Evolutionary conservation across 495 filamentous ascomycete species (phyloP).

Genomic region (Cladorrhinum samala): DNA sequence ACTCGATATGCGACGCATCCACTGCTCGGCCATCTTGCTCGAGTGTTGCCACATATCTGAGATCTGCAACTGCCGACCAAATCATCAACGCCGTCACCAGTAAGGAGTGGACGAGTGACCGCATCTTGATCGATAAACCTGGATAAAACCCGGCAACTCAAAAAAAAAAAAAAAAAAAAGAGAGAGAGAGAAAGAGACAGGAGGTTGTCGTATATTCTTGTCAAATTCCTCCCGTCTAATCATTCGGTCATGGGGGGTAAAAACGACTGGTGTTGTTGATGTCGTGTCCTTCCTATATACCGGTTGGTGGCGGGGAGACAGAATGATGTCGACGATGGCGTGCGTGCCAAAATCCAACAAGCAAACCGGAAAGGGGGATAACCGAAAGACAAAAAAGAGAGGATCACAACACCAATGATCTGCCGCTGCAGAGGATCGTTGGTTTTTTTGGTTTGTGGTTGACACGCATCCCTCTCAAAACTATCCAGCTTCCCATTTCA

Average conservation of each 20-base stretch:
- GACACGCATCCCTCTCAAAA: too few species aligned
- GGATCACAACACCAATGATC: background rate
- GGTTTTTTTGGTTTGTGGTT: background rate
- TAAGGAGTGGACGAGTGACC: constrained; percentile 13
- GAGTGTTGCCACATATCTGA: constrained; percentile 19
- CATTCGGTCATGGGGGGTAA: too few species aligned
- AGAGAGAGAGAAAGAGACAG: background rate
- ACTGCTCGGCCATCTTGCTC: constrained; percentile 10
- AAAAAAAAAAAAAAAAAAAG: background rate
- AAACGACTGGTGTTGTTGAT: too few species aligned
- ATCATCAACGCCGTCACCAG: constrained; percentile 9
- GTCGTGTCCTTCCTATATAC: too few species aligned
- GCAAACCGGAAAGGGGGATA: too few species aligned
- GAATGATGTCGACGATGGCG: too few species aligned
- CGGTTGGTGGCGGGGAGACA: too few species aligned
- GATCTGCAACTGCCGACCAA: constrained; percentile 12
- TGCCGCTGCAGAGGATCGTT: background rate
- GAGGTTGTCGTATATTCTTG: background rate
- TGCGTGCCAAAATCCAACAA: too few species aligned
- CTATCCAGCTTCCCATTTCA: background rate
- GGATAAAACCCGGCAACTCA: too few species aligned
- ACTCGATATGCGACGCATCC: constrained; percentile 8
- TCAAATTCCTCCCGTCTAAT: too few species aligned
- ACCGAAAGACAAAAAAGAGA: too few species aligned
- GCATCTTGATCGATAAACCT: constrained; percentile 9